Evolutionary conservation across 2,329 filamentous ascomycete genomes (phyloP).

Genomic region (Paradendryphiella salina): DNA sequence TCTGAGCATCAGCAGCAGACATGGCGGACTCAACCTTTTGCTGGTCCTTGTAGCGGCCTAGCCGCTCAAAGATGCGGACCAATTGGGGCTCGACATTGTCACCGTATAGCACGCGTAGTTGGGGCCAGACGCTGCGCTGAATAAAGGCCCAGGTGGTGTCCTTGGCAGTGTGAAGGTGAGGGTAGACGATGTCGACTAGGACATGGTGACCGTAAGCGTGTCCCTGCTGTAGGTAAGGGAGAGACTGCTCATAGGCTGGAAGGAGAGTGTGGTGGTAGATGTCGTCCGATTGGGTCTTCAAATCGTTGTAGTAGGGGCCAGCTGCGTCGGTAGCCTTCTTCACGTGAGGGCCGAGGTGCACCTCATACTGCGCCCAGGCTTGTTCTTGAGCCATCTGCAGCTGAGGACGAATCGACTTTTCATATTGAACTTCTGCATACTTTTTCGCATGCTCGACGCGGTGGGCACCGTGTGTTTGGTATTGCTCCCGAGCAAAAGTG

Average conservation of each 20-base stretch:
- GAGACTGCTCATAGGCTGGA: conserved; percentile 73
- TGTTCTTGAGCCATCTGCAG: conserved; percentile 66
- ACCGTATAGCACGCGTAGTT: conserved; percentile 76
- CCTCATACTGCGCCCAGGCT: conserved; percentile 68
- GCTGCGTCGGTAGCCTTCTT: conserved; percentile 61
- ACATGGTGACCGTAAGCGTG: conserved; percentile 71
- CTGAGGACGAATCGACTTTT: conserved; percentile 75
- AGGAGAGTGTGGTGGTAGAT: conserved; percentile 73
- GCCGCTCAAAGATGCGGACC: conserved; percentile 83
- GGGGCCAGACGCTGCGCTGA: conserved; percentile 77
- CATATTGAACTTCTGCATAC: conserved; percentile 74
- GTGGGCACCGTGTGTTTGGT: conserved; percentile 73
- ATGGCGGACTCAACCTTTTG: conserved; percentile 64
- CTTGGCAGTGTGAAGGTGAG: conserved; percentile 71
- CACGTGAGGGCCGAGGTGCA: conserved; percentile 73
- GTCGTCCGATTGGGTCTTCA: conserved; percentile 64
- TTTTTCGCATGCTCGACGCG: conserved; percentile 67
- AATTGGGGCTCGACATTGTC: conserved; percentile 96
- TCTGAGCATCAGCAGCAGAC: conserved; percentile 55
- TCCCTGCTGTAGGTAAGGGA: conserved; percentile 71
- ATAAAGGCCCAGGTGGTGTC: conserved; percentile 71
- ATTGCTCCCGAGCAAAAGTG: conserved; percentile 63
- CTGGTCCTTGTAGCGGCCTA: conserved; percentile 73
- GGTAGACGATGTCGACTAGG: conserved; percentile 69
- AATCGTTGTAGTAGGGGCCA: conserved; percentile 72